Evolutionary conservation across 495 filamentous ascomycete genomes (phyloP).

Genomic region (Hypoxylon subgilvum): DNA sequence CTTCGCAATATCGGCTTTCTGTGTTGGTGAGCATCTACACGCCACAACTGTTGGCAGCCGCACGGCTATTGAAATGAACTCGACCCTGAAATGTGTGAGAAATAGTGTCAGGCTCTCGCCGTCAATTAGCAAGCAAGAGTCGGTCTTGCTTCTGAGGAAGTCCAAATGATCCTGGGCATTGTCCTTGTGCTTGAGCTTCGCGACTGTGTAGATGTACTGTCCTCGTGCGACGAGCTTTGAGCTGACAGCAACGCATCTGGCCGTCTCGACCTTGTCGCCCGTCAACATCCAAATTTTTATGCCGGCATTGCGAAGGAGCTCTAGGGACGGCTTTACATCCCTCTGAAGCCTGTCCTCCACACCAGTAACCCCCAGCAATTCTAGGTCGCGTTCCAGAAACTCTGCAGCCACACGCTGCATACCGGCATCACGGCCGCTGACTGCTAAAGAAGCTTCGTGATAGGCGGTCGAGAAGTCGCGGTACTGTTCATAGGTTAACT

Average conservation of each 20-base stretch:
- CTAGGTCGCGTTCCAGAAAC: constrained; percentile 85
- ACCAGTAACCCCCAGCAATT: constrained; percentile 93
- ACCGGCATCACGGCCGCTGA: constrained; percentile 76
- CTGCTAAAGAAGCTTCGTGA: constrained; percentile 77
- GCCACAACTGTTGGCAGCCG: constrained; percentile 89
- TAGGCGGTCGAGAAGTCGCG: constrained; percentile 76
- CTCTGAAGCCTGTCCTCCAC: constrained; percentile 96
- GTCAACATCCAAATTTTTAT: constrained; percentile 99
- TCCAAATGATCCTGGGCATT: constrained; percentile 84
- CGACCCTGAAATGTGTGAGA: constrained; percentile 75
- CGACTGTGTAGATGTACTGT: constrained; percentile 93
- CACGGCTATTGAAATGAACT: constrained; percentile 90
- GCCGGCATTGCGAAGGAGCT: constrained; percentile 95
- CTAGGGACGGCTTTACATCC: constrained; percentile 92
- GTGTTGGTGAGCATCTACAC: constrained; percentile 95
- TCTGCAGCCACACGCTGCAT: constrained; percentile 81
- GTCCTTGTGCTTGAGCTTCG: constrained; percentile 78
- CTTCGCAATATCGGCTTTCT: constrained; percentile 91
- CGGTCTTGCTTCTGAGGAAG: constrained; percentile 86
- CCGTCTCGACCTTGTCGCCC: constrained; percentile 98
- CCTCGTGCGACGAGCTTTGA: constrained; percentile 92
- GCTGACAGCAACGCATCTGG: constrained; percentile 92
- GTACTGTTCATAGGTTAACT: constrained; percentile 76
- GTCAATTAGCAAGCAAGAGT: constrained; percentile 89
- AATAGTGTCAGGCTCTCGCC: constrained; percentile 86